Evolutionary conservation across 208 protist species (phyloP), one percentile per base, ranked within the genome.

Genomic region (Leishmania tropica): DNA sequence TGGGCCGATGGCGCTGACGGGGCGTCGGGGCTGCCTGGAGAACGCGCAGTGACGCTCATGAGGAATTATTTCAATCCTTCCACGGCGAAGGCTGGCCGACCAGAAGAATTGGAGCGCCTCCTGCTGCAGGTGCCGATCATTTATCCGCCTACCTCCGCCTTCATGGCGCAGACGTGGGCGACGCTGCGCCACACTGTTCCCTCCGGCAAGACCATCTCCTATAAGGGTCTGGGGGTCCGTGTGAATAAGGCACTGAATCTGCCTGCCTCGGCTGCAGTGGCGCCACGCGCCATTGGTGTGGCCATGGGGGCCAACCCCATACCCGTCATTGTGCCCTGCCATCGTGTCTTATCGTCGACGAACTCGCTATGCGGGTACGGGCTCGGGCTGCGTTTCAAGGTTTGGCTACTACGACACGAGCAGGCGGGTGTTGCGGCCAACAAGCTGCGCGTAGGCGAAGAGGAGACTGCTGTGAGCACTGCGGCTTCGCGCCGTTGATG

Each of bases 361-460:
- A 45, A 74, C 45, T 83, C 84, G 8, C 76, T 95, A 64, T 85
- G 85, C 60, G 93, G 93, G 21, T 96, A 94, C 83, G 85, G 89
- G 40, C 78, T 85, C 35, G 91, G 90, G 0, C 81, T 93, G 7
- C 88, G 87, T 68, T 87, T 78, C 67, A 95, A 96, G 81, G 92
- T 87, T 85, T 94, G 88, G 88, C 85, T 94, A 75, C 89, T 95
- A 78, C 81, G 85, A 45, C 93, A 94, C 70, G 92, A 96, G 74
- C 78, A 80, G 83, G 88, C 89, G 13, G n/a, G 76, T 6, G 84
- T 89, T 37, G 74, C 85, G n/a, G 82, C 40, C 8, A 67, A 75
- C 51, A 83, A 86, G 77, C 75, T 92, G 75, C 72, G 79, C 19
- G 74, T 62, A 3, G 79, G 85, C 76, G 85, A 90, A 75, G 45